Base-by-base conservation (phyloP, 495 filamentous ascomycete genomes). In the Neohortaea acidophila region DNA sequence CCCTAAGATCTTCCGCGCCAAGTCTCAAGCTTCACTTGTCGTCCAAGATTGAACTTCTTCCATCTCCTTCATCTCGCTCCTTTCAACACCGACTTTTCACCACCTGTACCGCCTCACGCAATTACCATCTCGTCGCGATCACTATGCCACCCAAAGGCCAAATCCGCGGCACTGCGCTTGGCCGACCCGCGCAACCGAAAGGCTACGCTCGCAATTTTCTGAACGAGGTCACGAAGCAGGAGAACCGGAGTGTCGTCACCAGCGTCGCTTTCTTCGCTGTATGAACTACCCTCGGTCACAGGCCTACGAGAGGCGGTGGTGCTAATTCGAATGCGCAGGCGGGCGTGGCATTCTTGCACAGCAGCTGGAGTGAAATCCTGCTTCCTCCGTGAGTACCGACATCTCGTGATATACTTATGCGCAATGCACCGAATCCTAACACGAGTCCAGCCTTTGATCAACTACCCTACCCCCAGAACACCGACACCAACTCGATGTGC, bases 341-440 rank as follows among this genome's bases (percentile, higher is more conserved):
- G 47, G 77, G 77, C 43, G 68, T 84, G 32, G 73, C 78, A 33
- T 80, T 84, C 63, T 63, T 84, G 46, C 67, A 75, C 53, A 79
- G 75, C 63, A 73, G 71, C 51, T 78, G 76, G 69, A 68, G 69
- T 67, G 79, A 82, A 62, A 65, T 77, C 53, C 64, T 84, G 40
- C 66, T 82, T 38, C 78, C 79, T 51, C 73, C 75, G 73, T 84
- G 60, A 68, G 70, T 66, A 26, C 48, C 33, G 17, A 8, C 38
- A 11, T 26, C 24, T 7, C 24, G 7, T 26, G 7, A 26, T 26
- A 26, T 7, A 26, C 24, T 26, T 7, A 26, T 26, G n/a, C n/a
- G n/a, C n/a, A n/a, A n/a, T n/a, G n/a, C n/a, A n/a, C n/a, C n/a
- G n/a, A n/a, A n/a, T n/a, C n/a, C n/a, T n/a, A n/a, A n/a, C n/a